Conservation (phyloP, 208 protist genomes). For the Naegleria lovaniensis region DNA sequence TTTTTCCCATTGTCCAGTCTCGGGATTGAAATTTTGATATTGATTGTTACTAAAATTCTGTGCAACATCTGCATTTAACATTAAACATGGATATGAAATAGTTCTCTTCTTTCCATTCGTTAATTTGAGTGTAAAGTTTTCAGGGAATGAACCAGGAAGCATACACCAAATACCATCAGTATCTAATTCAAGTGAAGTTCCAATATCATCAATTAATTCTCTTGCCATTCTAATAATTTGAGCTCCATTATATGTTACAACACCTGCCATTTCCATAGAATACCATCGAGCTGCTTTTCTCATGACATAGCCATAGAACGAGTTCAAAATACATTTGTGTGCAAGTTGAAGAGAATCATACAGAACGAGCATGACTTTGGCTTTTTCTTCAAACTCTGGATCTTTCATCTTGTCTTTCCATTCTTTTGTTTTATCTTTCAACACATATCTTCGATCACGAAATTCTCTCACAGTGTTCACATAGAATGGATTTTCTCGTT, state of each 20-base stretch:
- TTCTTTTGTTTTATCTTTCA: constrained; percentile 93
- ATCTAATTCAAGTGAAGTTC: constrained; percentile 97
- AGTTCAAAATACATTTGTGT: constrained; percentile 99
- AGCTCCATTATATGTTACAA: constrained; percentile 93
- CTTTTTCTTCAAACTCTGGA: constrained; percentile 38
- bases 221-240: constrained; percentile 97
- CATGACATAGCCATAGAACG: constrained; percentile 99
- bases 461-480: constrained; percentile 98
- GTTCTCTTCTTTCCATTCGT: constrained; percentile 53
- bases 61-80: constrained; percentile 96
- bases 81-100: constrained; percentile 92
- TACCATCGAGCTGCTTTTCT: constrained; percentile 96
- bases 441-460: constrained; percentile 97
- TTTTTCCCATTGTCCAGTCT: constrained; percentile 29
- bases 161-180: constrained; percentile 99
- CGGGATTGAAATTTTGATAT: constrained; percentile 80
- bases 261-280: constrained; percentile 99
- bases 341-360: constrained; percentile 99
- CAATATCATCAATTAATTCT: constrained; percentile 92
- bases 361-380: constrained; percentile 83
- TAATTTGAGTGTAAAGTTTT: constrained; percentile 83
- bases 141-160: constrained; percentile 92
- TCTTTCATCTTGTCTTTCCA: constrained; percentile 81
- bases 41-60: constrained; percentile 97
- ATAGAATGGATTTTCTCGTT: constrained; percentile 99